phyloP scores from a whole-genome alignment of 2,329 filamentous ascomycete species.

The Cladophialophora yegresii region DNA sequence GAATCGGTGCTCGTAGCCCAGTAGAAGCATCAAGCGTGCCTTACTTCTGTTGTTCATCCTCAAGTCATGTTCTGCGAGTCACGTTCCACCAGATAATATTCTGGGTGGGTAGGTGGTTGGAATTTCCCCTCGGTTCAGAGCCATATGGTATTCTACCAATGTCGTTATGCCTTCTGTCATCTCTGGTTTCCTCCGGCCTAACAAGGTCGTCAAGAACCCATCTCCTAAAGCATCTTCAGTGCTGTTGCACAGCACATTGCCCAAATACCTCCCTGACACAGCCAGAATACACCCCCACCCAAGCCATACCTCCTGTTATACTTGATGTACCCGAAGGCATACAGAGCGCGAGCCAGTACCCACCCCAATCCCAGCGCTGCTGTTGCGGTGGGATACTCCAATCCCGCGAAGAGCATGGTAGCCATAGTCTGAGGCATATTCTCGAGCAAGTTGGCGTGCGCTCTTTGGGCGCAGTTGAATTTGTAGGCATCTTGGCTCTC shows the following conservation, averaged over 20 bases:
- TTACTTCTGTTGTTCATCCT: neutral
- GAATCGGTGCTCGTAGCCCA: neutral
- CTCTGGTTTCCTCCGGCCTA: neutral
- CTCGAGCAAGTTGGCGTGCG: conserved; percentile 63
- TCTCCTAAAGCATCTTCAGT: conserved; percentile 30
- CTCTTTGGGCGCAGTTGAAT: conserved; percentile 59
- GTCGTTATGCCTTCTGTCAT: neutral
- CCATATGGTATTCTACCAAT: neutral
- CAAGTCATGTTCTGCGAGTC: neutral
- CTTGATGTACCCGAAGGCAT: conserved; percentile 50
- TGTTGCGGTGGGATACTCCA: conserved; percentile 55
- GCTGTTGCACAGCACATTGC: conserved; percentile 23
- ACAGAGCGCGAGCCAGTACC: conserved; percentile 55
- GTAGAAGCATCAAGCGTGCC: neutral
- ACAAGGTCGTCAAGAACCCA: neutral
- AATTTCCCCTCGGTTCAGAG: neutral
- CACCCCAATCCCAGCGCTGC: conserved; percentile 53
- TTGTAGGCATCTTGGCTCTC: conserved; percentile 49
- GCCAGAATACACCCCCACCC: conserved; percentile 45
- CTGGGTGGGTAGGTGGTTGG: neutral
- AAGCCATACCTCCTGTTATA: conserved; percentile 39
- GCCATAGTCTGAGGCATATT: conserved; percentile 56
- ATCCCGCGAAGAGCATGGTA: conserved; percentile 56
- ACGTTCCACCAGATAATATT: neutral
- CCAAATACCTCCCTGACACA: conserved; percentile 47